Conservation (phyloP, 495 filamentous ascomycete species). For the Talaromyces liani region DNA sequence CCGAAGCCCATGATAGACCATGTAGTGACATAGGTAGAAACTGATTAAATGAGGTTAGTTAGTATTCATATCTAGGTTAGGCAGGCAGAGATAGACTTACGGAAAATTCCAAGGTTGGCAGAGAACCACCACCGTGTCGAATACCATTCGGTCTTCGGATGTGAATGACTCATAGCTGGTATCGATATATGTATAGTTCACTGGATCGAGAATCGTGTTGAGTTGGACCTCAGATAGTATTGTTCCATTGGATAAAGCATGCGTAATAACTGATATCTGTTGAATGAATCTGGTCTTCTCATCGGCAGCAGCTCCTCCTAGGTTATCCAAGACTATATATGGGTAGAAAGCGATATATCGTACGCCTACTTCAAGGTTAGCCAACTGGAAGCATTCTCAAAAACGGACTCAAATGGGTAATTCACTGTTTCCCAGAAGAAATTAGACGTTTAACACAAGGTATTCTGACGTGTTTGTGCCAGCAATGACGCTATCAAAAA, state of each 20-base stretch:
- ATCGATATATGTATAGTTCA: neutral
- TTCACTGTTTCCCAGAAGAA: neutral
- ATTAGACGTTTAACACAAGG: neutral
- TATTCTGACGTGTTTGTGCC: neutral
- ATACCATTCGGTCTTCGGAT: neutral
- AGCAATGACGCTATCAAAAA: neutral
- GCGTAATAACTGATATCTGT: neutral
- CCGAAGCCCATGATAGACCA: neutral
- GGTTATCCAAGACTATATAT: neutral
- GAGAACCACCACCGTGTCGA: neutral
- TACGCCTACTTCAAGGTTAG: neutral
- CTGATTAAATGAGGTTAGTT: neutral
- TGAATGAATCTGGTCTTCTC: neutral
- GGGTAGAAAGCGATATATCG: neutral
- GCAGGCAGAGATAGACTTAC: neutral
- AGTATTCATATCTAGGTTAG: neutral
- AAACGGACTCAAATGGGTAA: too few species aligned
- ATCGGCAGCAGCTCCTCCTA: neutral
- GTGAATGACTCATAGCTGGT: neutral
- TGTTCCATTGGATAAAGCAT: neutral
- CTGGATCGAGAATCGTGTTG: neutral
- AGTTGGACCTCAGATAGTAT: neutral
- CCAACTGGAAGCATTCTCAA: too few species aligned
- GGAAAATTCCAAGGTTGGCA: neutral
- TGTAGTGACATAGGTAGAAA: neutral